These are phyloP conservation scores for Nicotiana benthamiana DNA, from an alignment of 257 asterid genomes.

Conservation along the genomic window DNA sequence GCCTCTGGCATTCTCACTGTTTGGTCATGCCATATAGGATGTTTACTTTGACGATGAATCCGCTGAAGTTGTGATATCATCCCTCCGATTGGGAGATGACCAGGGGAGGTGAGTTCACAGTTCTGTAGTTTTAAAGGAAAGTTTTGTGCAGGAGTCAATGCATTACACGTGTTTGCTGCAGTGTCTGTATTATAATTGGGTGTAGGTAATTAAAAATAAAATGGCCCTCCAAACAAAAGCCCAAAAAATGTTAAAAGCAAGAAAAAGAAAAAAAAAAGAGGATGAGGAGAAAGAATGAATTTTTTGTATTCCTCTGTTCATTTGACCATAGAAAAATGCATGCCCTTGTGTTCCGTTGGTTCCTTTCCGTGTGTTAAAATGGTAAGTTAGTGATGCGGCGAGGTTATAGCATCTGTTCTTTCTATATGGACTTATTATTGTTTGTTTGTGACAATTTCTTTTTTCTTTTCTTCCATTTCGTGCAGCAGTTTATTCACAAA, in stretches of 20 bases:
- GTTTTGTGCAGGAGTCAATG: background rate
- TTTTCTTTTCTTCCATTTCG: background rate
- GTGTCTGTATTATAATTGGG: background rate
- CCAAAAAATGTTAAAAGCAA: background rate
- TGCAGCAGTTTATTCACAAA: conserved; percentile 87
- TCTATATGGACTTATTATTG: background rate
- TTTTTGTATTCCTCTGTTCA: background rate
- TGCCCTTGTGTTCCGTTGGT: background rate
- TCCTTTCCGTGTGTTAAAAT: background rate
- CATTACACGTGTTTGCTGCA: background rate
- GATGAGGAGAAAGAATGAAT: background rate
- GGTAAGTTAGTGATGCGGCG: background rate
- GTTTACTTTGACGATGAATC: conserved; percentile 91
- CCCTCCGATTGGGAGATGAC: conserved; percentile 87
- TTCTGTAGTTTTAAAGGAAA: background rate
- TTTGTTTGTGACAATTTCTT: background rate
- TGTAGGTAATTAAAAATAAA: background rate
- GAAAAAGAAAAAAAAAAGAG: background rate
- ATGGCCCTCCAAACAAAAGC: background rate
- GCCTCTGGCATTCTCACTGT: background rate
- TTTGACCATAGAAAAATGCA: background rate
- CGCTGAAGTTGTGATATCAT: conserved; percentile 95
- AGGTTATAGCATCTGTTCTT: background rate
- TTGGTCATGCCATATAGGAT: conserved; percentile 38
- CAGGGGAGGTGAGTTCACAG: conserved; percentile 74